These are phyloP conservation scores for Quambalaria eucalypti DNA, from an alignment of 1,284 basidiomycete species.

Conservation along the genomic window DNA sequence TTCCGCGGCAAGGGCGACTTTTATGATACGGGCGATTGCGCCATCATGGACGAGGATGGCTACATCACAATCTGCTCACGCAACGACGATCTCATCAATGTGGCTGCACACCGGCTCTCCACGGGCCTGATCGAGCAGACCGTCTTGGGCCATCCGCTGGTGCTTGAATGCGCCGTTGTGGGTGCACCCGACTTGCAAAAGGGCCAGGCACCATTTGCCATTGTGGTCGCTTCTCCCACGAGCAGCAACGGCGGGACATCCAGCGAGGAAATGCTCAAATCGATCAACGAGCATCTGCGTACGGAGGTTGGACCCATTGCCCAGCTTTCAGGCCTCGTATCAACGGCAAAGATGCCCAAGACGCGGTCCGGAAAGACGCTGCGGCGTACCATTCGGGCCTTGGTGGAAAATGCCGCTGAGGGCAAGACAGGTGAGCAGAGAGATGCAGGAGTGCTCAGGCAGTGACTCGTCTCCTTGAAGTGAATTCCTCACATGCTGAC, in stretches of 20 bases:
- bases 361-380: slow-evolving; percentile 40
- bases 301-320: slow-evolving; percentile 40
- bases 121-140: slow-evolving; percentile 40
- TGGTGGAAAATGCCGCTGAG: slow-evolving; percentile 30
- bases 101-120: slow-evolving; percentile 36
- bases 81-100: slow-evolving; percentile 38
- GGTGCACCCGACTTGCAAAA: slow-evolving; percentile 40
- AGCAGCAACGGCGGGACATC: slow-evolving; percentile 10
- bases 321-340: slow-evolving; percentile 19
- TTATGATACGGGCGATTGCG: slow-evolving; percentile 43
- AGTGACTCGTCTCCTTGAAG: no score
- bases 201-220: slow-evolving; percentile 42
- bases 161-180: slow-evolving; percentile 41
- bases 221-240: slow-evolving; percentile 21
- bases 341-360: slow-evolving; percentile 33
- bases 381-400: slow-evolving; percentile 19
- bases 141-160: slow-evolving; percentile 19
- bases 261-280: slow-evolving; percentile 23
- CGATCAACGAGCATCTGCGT: slow-evolving; percentile 33
- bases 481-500: no score
- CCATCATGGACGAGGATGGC: slow-evolving; percentile 33
- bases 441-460: no score
- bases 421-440: no score
- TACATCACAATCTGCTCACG: slow-evolving; percentile 37
- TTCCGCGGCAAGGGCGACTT: slow-evolving; percentile 37